Evolutionary conservation across 2,329 filamentous ascomycete species (phyloP), one percentile per base, ranked within the genome.

Genomic region (Colletotrichum liaoningense): DNA sequence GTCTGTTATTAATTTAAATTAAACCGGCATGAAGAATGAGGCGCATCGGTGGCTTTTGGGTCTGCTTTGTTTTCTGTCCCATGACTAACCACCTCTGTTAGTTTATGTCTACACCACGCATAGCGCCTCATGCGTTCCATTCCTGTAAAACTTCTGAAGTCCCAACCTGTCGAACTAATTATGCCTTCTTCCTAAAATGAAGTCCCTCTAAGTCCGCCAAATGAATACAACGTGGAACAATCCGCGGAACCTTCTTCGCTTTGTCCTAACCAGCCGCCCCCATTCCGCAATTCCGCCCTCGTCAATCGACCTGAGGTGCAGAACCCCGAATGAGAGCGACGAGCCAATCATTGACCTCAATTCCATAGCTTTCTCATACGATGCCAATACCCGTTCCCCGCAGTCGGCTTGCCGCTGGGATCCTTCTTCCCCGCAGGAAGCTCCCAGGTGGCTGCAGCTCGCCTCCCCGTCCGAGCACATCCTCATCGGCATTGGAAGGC

Each of bases 351-450:
- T 1, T 49, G 19, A 1, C 0, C 19, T 22, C 42, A 22, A 11
- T 49, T 22, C 19, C 42, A 49, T 11, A 49, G 42, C 42, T 9
- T 16, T 5, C 42, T 49, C 19, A 49, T 11, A 49, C 19, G 42
- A 49, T 22, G 42, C 42, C 11, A 12, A 49, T 7, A 16, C 9
- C 12, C 16, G 16, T 66, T 59, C 30, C 30, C 49, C 58, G 52
- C 65, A 72, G 24, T 7, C 8, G 5, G 11, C 52, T 5, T 54
- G 58, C 58, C 69, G 64, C 46, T n/a, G 65, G 42, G 57, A 59
- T 30, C 65, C 65, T 38, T 28, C n/a, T 72, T 67, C 69, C 65
- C 69, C 69, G 65, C 69, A 72, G 58, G 30, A 64, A 14, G 30
- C 69, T 72, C 65, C n/a, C 24, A 16, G 56, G 42, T 9, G 49